A percentile compares a stretch with the other conserved stretches of the same genome.
Evolutionary conservation across 306 rosid species (phyloP).

Genomic region (Inga laurina): DNA sequence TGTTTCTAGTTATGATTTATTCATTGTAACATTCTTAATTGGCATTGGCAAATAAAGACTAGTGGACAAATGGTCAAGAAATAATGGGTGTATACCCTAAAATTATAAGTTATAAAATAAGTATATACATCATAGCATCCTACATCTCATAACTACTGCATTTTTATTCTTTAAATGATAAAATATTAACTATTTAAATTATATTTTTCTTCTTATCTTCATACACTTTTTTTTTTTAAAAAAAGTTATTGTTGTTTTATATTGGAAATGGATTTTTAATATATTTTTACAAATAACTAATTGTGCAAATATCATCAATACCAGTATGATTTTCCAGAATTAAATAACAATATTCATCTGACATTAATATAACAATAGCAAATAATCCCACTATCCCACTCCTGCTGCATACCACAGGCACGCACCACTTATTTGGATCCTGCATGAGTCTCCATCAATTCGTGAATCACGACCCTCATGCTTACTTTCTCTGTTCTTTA

Average conservation of each 20-base stretch:
- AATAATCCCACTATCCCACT: too few relatives aligned
- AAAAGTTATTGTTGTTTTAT: too few relatives aligned
- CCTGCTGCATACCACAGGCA: background rate
- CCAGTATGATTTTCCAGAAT: too few relatives aligned
- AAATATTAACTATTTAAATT: too few relatives aligned
- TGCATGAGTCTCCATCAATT: background rate
- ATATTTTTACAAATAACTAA: background rate
- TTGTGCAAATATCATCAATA: background rate
- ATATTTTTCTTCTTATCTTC: too few relatives aligned
- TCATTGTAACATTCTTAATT: background rate
- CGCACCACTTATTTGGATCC: background rate
- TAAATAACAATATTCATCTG: too few relatives aligned
- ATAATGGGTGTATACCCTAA: background rate
- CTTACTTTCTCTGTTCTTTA: background rate
- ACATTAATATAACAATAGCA: too few relatives aligned
- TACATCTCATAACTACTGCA: background rate
- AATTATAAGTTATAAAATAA: too few relatives aligned
- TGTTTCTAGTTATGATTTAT: background rate
- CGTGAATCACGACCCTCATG: background rate
- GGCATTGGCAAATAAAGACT: background rate
- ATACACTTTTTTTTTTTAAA: too few relatives aligned
- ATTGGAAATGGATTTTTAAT: background rate
- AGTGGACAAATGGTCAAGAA: background rate
- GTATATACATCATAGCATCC: background rate
- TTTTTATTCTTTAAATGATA: too few relatives aligned